Evolutionary conservation across 805 yeast genomes (phyloP), one percentile per base, ranked within the genome.

Genomic region (Metschnikowia proteae): DNA sequence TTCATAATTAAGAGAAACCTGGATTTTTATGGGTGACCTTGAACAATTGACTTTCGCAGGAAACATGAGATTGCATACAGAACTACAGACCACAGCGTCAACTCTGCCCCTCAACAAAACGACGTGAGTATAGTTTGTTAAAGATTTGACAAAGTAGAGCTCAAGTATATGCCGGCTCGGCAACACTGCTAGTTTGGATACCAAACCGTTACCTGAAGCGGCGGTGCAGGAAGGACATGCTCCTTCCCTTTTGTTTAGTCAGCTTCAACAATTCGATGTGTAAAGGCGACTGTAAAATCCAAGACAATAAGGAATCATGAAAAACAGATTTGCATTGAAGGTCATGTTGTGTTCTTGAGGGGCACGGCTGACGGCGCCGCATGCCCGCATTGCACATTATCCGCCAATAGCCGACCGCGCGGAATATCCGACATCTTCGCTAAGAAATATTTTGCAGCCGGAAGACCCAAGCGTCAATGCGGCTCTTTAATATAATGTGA

Each of bases 391-490:
- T 37, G 29, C 17, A 17, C 39, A 40, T 31, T 23, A 23, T 31
- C 55, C 56, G 53, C 52, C 33, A 51, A 32, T 53, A 51, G 38
- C 56, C 56, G 55, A 53, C 38, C 11, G 36, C 37, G 42, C 50
- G 38, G 32, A 27, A n/a, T 6, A 23, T 6, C 27, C 39, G 41
- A 43, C 10, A 31, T 25, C 35, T 35, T 22, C 35, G 25, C 37
- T 33, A 43, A 26, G 34, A 25, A 36, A 40, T 25, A 35, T 30
- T 49, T 51, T 51, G 53, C 55, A 49, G 46, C 55, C 55, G 55
- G 53, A 42, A 47, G 31, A 29, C 26, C 41, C 26, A 28, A 28
- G 41, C 22, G 10, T 38, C 25, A 27, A 13, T 28, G 41, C 41
- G 41, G 17, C 30, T 38, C 32, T 27, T n/a, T 10, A 17, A 6